Conservation (phyloP, 2,329 filamentous ascomycete species). For the Botryotinia calthae region DNA sequence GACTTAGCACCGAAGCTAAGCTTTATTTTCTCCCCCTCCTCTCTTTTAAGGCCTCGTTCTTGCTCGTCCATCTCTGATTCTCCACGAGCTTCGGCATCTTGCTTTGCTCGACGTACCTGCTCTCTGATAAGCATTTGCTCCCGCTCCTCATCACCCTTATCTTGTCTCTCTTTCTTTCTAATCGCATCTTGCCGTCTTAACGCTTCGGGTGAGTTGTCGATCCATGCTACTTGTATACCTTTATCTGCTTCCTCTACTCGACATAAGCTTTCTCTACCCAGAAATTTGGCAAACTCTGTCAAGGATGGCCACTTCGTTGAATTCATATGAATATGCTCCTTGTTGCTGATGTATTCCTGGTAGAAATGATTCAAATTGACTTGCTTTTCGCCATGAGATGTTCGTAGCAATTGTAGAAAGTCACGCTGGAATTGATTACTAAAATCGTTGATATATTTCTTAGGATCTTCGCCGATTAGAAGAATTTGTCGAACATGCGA, state of each 20-base stretch:
- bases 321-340: conserved; percentile 92
- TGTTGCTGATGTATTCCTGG: conserved; percentile 85
- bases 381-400: conserved; percentile 85
- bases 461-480: conserved; percentile 80
- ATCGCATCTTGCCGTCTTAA: conserved; percentile 77
- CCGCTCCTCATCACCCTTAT: conserved; percentile 85
- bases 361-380: conserved; percentile 92
- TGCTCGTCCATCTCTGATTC: conserved; percentile 45
- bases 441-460: conserved; percentile 79
- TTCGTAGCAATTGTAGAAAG: conserved; percentile 74
- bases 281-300: conserved; percentile 83
- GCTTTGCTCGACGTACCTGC: conserved; percentile 76
- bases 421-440: conserved; percentile 77
- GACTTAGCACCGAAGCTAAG: conserved; percentile 58
- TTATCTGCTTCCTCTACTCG: conserved; percentile 88
- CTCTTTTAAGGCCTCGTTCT: conserved; percentile 53
- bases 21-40: conserved; percentile 74
- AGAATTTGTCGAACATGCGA: conserved; percentile 88
- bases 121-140: conserved; percentile 80
- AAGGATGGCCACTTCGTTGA: conserved; percentile 83
- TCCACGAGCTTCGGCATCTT: conserved; percentile 50
- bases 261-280: conserved; percentile 84
- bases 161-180: conserved; percentile 77
- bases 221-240: conserved; percentile 82
- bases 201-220: conserved; percentile 87